Evolutionary conservation across 352 stramenopile genomes (phyloP).

Genomic region (Pythium apleroticum): DNA sequence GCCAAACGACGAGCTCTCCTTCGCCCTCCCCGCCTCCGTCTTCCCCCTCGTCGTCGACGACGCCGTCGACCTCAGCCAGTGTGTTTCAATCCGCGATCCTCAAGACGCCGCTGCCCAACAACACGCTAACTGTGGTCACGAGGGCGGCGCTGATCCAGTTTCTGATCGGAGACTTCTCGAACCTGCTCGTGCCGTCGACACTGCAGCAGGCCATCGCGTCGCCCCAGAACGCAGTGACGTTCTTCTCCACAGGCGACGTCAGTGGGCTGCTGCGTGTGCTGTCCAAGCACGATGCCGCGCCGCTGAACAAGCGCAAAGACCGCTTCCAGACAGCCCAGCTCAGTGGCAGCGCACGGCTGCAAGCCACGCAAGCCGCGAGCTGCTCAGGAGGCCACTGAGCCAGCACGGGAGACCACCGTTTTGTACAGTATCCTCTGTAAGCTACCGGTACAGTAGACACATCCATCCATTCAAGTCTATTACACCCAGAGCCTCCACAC

Average conservation of each 20-base stretch:
- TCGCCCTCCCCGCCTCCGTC: neutral
- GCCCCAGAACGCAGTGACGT: conserved; percentile 14
- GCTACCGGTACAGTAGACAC: neutral
- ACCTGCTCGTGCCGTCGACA: conserved; percentile 5
- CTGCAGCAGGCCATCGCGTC: conserved; percentile 10
- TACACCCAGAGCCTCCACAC: neutral
- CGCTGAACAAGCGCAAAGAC: conserved; percentile 22
- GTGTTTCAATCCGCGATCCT: conserved; percentile 9
- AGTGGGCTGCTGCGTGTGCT: conserved; percentile 1
- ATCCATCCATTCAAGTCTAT: too few species aligned
- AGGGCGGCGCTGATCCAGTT: conserved; percentile 17
- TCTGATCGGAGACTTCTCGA: conserved; percentile 22
- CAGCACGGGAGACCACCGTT: neutral
- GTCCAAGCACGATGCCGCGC: conserved; percentile 1
- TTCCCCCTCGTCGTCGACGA: neutral
- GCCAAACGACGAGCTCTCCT: neutral
- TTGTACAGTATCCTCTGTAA: neutral
- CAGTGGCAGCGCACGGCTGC: neutral
- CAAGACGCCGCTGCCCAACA: conserved; percentile 10
- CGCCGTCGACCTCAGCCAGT: neutral
- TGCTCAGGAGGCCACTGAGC: neutral
- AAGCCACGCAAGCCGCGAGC: neutral
- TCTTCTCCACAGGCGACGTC: conserved; percentile 20
- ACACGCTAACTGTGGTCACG: neutral
- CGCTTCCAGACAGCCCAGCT: conserved; percentile 13